Evolutionary conservation across 371 early-diverging fungal genomes (phyloP), one percentile per base, ranked within the genome.

Genomic region (Mortierella sp.): DNA sequence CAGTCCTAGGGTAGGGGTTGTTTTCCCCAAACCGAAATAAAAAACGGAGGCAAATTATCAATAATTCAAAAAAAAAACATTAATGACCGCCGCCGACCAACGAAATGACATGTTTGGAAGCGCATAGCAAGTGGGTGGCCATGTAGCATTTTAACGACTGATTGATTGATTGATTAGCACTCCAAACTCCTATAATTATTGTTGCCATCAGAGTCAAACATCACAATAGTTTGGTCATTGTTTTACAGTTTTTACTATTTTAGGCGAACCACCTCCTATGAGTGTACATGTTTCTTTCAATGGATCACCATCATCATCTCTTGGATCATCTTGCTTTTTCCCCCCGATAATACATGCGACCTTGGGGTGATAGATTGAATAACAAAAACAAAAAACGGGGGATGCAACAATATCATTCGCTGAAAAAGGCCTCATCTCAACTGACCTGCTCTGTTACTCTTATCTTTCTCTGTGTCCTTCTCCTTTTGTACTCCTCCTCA

Each of bases 381-480:
- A 22, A 54, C 2, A 54, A 24, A 45, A 22, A 62, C 26, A 35
- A 37, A 35, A 60, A 6, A 62, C 24, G 22, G 5, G 22, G 39
- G 30, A 64, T 30, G 64, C 51, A 30, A 51, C 8, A 30, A 64
- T 64, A 30, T 64, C 39, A 64, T 64, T 64, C 64, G 64, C 20
- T 51, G 32, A 64, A 64, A 64, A 64, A 64, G 64, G 35, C 64
- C 64, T 64, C 64, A 64, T 64, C 52, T 28, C 30, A 26, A 30
- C 32, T 51, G 1, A 5, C 49, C 5, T 18, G 14, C 39, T 9
- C 37, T 60, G 9, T 45, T 24, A 60, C 37, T 60, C n/a, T 60
- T 60, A 32, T 35, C 35, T 37, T 6, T 18, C 35, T 37, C 35
- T 45, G n/a, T 62, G n/a, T 24, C 24, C 51, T 39, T 30, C 30